Evolutionary conservation across 148 eudicot species (phyloP), one percentile per base, ranked within the genome.

Genomic region (Cornus florida): DNA sequence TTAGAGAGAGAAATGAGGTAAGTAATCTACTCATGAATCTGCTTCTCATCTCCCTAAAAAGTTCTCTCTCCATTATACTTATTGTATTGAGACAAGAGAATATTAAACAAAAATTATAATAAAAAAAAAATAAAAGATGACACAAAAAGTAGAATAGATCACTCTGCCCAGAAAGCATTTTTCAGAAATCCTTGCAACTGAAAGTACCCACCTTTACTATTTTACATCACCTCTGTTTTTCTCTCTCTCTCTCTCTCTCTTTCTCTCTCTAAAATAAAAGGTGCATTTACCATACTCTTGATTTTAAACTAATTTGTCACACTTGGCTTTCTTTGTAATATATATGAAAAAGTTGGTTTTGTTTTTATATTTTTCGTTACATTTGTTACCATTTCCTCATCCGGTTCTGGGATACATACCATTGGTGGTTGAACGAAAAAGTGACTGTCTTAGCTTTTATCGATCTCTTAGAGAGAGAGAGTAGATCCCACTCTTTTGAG

Each of bases 171-270:
- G 22, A 84, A 77, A 75, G 76, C 79, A 77, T 82, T 79, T 84
- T 74, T 74, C 85, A 78, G 82, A 79, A 81, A 72, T 75, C 76
- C 80, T 86, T 71, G 83, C 75, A 78, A 69, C 75, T 81, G 78
- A 78, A 83, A 81, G 79, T 80, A 83, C 71, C 70, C 72, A 79
- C 68, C 72, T 67, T 78, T 70, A 19, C 76, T 78, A 68, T 22
- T 79, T 79, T 81, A 82, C 84, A 75, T 79, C 68, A 75, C 76
- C 76, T 86, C 79, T 65, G 77, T 59, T 68, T 33, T 20, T 43
- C 68, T 62, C 71, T 48, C 23, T 24, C 62, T 86, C 79, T 65
- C 79, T 59, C 74, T 33, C 24, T 43, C 68, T 62, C 71, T 48
- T 17, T 24, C 50, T 79, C 77, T 31, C 67, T 60, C 38, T 28